Evolutionary conservation across 352 stramenopile genomes (phyloP), one percentile per base, ranked within the genome.

Genomic region (Aphanomyces cochlioides): DNA sequence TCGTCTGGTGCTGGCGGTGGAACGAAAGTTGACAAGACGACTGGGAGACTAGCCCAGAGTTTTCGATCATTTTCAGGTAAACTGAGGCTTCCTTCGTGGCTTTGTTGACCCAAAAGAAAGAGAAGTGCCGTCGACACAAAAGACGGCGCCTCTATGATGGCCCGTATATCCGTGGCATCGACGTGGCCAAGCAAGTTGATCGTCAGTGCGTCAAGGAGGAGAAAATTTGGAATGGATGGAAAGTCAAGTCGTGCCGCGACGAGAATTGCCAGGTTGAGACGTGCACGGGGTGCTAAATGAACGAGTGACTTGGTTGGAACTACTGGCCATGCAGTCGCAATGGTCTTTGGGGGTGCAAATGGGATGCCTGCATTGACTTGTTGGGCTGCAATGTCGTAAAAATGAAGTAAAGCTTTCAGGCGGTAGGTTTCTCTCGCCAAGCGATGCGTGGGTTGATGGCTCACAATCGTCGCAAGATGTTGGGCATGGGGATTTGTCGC

Each of bases 291-390:
- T 5, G 75, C 39, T 41, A 88, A 68, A 0, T 66, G 56, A 7
- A 82, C 54, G 1, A 89, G 34, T 5, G 78, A 54, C 3, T 75
- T 17, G 3, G 85, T 28, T 15, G 70, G 77, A 19, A 86, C 74
- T 6, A 58, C 70, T 1, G 83, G 74, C 78, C 64, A 70, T 37
- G 82, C 78, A n/a, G 78, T 86, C 2, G 48, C 38, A 7, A 66
- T 58, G 34, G 78, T 65, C 54, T 77, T 83, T 5, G 69, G 76
- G 3, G 80, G 67, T 4, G 82, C 75, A 36, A 91, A 86, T 5
- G 78, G 69, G n/a, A 65, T 69, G 59, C 87, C 54, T 0, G 69
- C 34, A 34, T 90, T 90, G 70, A 88, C 79, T 7, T 86, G 43
- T 1, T n/a, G 38, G 19, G 75, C 56, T 69, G 87, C 77, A 50